phyloP scores from a whole-genome alignment of 177 flowering plant species.

The Vitis hybrid region DNA sequence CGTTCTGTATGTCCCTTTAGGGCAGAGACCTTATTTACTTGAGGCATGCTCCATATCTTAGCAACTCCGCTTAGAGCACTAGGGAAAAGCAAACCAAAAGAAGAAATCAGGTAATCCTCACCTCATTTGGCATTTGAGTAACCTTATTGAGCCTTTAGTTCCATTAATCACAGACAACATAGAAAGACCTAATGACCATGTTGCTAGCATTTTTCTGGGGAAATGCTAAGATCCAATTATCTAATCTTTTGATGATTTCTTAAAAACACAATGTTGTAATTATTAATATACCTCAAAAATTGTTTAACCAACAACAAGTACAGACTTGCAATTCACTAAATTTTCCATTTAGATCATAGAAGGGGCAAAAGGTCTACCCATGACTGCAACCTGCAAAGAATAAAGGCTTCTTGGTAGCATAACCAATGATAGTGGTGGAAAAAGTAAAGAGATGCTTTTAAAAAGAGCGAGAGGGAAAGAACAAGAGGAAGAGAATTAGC shows the following conservation, averaged over 20 bases:
- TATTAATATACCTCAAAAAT: background rate
- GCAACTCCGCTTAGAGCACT: slow-evolving; percentile 83
- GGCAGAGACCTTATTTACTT: slow-evolving; percentile 51
- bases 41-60: slow-evolving; percentile 91
- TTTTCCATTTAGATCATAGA: background rate
- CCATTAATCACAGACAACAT: background rate
- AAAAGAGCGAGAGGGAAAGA: too few relatives aligned
- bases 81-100: slow-evolving; percentile 3
- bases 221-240: too few relatives aligned
- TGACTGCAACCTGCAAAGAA: background rate
- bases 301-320: background rate
- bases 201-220: background rate
- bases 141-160: too few relatives aligned
- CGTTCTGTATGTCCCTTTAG: slow-evolving; percentile 95
- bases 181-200: background rate
- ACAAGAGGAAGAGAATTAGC: too few relatives aligned
- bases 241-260: too few relatives aligned
- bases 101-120: slow-evolving; percentile 4
- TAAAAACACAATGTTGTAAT: too few relatives aligned
- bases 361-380: background rate
- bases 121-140: background rate
- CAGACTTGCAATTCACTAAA: background rate
- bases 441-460: too few relatives aligned
- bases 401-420: too few relatives aligned
- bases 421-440: too few relatives aligned